Evolutionary conservation across 352 stramenopile genomes (phyloP), one percentile per base, ranked within the genome.

Genomic region (Phytopythium oedochilum): DNA sequence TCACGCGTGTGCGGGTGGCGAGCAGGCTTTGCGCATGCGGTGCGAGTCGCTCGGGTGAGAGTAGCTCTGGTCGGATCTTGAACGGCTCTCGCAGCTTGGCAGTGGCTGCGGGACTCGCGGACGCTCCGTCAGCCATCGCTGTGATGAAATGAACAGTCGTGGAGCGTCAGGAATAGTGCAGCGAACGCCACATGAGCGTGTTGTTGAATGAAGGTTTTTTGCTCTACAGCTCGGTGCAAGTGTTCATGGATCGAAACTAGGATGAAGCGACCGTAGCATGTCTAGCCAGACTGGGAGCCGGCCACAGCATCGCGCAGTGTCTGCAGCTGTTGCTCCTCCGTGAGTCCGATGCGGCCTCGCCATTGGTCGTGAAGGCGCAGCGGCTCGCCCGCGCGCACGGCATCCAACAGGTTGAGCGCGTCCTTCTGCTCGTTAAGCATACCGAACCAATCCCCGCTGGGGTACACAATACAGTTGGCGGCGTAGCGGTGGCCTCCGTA

Each of bases 401-500:
- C 75, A 0, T 68, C 49, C 15, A 90, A 38, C 35, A 89, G 68
- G 1, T 45, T 45, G 29, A 70, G 61, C 0, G 71, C 76, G 47
- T 85, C 81, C 14, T 70, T 56, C 51, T 76, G 60, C 17, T 73
- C 60, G 52, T 92, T 92, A 1, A 92, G 48, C 1, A 88, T 59
- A 2, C 79, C 79, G 51, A 89, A 92, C 79, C 83, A 92, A 53
- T 92, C 75, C 23, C 83, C 79, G 20, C 70, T 79, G 23, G 83
- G 83, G 50, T 92, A 89, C 56, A 75, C 68, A 60, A 92, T 83
- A 50, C 75, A 88, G 46, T 83, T 79, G 26, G 74, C 79, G 5
- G 79, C 83, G 54, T 88, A 88, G 5, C 79, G 79, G 43, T 90
- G 78, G n/a, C 79, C 83, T 9, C 79, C 79, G 47, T 81, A 89